Conservation (phyloP, 805 yeast genomes). For the Metschnikowia cubensis region DNA sequence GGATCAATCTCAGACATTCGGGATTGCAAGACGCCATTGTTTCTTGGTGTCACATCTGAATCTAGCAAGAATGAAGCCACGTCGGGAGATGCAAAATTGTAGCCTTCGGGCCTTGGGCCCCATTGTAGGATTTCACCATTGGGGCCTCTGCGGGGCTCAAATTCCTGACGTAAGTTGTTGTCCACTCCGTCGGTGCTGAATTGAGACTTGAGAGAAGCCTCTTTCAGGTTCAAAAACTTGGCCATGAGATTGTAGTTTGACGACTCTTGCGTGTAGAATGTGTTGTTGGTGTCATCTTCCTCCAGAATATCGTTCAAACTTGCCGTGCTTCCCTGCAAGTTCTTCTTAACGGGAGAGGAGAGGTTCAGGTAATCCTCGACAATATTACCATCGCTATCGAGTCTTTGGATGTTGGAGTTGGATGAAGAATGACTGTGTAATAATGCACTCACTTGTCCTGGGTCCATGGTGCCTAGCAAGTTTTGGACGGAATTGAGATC, state of each 20-base stretch:
- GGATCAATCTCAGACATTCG: neutral
- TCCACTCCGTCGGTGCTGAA: conserved; percentile 1
- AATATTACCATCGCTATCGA: conserved; percentile 45
- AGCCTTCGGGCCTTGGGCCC: conserved; percentile 17
- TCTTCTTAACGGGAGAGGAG: conserved; percentile 14
- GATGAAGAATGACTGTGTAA: conserved; percentile 24
- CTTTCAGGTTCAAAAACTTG: conserved; percentile 13
- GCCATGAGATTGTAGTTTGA: conserved; percentile 17
- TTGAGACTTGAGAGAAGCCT: conserved; percentile 2
- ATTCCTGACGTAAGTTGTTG: conserved; percentile 23
- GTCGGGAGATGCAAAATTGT: conserved; percentile 20
- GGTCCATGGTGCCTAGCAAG: conserved; percentile 23
- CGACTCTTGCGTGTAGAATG: conserved; percentile 13
- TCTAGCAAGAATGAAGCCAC: conserved; percentile 11
- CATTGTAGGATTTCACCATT: conserved; percentile 22
- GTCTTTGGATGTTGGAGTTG: conserved; percentile 41
- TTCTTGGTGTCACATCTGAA: conserved; percentile 7
- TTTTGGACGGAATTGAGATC: conserved; percentile 10
- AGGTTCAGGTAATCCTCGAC: conserved; percentile 18
- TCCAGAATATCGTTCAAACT: conserved; percentile 15
- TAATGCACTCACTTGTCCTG: conserved; percentile 19
- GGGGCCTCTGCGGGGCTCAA: conserved; percentile 24
- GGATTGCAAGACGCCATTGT: conserved; percentile 1
- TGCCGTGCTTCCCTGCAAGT: conserved; percentile 1
- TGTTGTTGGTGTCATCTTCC: conserved; percentile 10